Percentiles rank a stretch among this genome's conserved stretches.
Evolutionary conservation across 768 basidiomycete species (phyloP).

Genomic region (Trametes elegans): DNA sequence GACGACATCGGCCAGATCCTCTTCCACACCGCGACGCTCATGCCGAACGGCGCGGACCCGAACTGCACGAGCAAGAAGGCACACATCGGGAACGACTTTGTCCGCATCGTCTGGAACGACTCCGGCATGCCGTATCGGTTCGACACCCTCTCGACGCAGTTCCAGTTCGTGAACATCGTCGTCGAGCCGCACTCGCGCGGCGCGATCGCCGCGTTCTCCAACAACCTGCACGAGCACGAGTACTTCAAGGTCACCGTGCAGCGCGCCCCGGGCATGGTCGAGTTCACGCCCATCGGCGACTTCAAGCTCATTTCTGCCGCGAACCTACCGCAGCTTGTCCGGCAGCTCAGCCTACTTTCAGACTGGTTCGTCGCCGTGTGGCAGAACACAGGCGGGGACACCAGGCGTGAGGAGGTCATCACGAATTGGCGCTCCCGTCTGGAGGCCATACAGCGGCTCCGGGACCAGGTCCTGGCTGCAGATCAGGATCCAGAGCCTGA

Average conservation of each 20-base stretch:
- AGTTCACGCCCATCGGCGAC: slow-evolving; percentile 88
- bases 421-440: slow-evolving; percentile 88
- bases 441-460: slow-evolving; percentile 74
- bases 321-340: slow-evolving; percentile 80
- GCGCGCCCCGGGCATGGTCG: slow-evolving; percentile 85
- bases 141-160: slow-evolving; percentile 88
- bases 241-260: slow-evolving; percentile 96
- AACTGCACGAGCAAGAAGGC: slow-evolving; percentile 84
- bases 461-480: slow-evolving; percentile 23
- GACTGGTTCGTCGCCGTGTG: slow-evolving; percentile 92
- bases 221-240: slow-evolving; percentile 84
- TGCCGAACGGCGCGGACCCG: slow-evolving; percentile 81
- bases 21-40: slow-evolving; percentile 95
- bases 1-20: slow-evolving; percentile 95
- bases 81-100: slow-evolving; percentile 95
- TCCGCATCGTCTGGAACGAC: slow-evolving; percentile 98
- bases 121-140: slow-evolving; percentile 87
- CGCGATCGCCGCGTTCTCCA: slow-evolving; percentile 80
- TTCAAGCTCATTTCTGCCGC: slow-evolving; percentile 94
- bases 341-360: slow-evolving; percentile 82
- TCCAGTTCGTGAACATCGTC: slow-evolving; percentile 97
- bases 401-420: slow-evolving; percentile 68
- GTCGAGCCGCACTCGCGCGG: slow-evolving; percentile 91
- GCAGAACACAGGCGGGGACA: slow-evolving; percentile 69
- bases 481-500: slow-evolving; percentile 21